Conservation (phyloP, 768 basidiomycete genomes). For the Rhodosporidiobolus odoratus region DNA sequence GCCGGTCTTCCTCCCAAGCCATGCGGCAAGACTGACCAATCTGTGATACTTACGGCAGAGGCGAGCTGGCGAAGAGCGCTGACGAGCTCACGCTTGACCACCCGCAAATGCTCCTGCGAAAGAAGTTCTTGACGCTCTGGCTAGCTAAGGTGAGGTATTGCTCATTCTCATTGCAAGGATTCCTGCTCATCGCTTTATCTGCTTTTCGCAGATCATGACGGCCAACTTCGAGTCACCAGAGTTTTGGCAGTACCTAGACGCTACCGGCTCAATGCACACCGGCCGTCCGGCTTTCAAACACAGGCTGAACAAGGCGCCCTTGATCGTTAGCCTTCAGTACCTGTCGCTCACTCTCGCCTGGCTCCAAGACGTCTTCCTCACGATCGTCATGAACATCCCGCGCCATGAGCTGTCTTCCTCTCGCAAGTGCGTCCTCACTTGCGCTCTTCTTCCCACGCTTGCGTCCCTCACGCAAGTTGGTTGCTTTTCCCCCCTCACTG, state of each 20-base stretch:
- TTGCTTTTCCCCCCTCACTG: background rate
- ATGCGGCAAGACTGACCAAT: too few relatives aligned
- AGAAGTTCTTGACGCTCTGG: constrained; percentile 20
- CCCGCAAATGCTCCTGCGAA: constrained; percentile 16
- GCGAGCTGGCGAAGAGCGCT: background rate
- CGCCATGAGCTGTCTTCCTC: background rate
- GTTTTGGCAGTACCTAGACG: constrained; percentile 2
- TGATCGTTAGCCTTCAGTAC: background rate
- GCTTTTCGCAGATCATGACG: background rate
- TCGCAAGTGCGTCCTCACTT: background rate
- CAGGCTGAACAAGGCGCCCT: background rate
- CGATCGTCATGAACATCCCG: constrained; percentile 2
- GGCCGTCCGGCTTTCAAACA: constrained; percentile 9
- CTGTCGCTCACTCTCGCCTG: constrained; percentile 2
- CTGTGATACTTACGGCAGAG: constrained; percentile 1
- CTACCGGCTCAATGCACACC: constrained; percentile 19
- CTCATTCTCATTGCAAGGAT: too few relatives aligned
- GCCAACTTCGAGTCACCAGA: background rate
- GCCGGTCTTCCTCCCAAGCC: background rate
- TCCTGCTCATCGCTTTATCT: background rate
- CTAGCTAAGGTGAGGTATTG: background rate
- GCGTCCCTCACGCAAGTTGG: too few relatives aligned
- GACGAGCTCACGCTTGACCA: constrained; percentile 14
- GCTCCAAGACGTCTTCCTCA: background rate
- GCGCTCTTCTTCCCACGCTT: background rate